Evolutionary conservation across 306 rosid species (phyloP).

Genomic region (Ceratonia siliqua): DNA sequence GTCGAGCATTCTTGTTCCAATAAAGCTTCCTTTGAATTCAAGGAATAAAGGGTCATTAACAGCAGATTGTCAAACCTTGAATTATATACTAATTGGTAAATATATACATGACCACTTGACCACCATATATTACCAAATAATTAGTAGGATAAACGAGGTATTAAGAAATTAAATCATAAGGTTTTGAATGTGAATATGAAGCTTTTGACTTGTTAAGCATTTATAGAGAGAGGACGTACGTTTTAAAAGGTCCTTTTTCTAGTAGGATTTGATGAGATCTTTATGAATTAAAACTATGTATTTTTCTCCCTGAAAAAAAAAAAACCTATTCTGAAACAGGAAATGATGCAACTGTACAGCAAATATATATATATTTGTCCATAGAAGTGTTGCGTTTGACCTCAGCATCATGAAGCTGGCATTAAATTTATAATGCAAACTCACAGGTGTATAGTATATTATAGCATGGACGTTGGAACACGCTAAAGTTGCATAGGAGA

Average conservation of each 20-base stretch:
- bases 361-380: too few relatives aligned
- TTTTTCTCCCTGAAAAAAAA: too few relatives aligned
- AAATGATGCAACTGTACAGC: too few relatives aligned
- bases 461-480: slow-evolving; percentile 25
- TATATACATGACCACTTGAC: neutral
- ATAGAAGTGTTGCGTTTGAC: slow-evolving; percentile 23
- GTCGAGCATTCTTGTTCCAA: slow-evolving; percentile 77
- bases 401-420: slow-evolving; percentile 36
- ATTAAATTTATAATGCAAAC: slow-evolving; percentile 11
- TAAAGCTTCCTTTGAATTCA: slow-evolving; percentile 88
- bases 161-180: too few relatives aligned
- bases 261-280: slow-evolving; percentile 12
- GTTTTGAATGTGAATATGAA: neutral
- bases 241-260: slow-evolving; percentile 19
- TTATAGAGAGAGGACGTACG: neutral
- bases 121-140: neutral
- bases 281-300: neutral
- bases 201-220: neutral
- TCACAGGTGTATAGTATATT: too few relatives aligned
- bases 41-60: slow-evolving; percentile 56
- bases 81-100: slow-evolving; percentile 36
- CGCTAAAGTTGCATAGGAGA: slow-evolving; percentile 61
- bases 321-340: too few relatives aligned
- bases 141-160: too few relatives aligned
- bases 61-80: slow-evolving; percentile 63